Evolutionary conservation across 148 eudicot species (phyloP).

Genomic region (Selenicereus undatus): DNA sequence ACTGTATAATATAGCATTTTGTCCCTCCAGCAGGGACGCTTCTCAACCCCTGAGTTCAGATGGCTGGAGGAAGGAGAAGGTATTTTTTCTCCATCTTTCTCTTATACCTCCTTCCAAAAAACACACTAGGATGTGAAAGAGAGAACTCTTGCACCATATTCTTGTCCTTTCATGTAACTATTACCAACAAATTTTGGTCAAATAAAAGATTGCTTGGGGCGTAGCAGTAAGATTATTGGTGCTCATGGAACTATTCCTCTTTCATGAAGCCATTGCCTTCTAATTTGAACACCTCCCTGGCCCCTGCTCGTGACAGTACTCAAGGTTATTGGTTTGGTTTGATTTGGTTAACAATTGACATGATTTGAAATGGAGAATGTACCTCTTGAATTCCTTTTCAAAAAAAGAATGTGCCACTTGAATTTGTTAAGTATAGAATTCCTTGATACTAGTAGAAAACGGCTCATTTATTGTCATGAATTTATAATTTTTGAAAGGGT

Average conservation of each 20-base stretch:
- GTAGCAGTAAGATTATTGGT: too few species aligned
- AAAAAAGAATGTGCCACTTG: neutral
- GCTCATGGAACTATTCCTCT: too few species aligned
- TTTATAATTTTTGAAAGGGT: neutral
- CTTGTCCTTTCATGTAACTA: neutral
- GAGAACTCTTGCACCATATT: neutral
- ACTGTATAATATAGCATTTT: neutral
- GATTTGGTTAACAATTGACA: neutral
- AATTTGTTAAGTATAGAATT: neutral
- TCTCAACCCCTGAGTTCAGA: conserved; percentile 18
- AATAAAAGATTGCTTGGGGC: neutral
- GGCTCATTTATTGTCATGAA: neutral
- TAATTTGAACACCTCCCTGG: too few species aligned
- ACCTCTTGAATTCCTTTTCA: neutral
- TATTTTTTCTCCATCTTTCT: conserved; percentile 4
- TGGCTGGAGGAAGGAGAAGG: conserved; percentile 22
- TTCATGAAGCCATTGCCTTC: too few species aligned
- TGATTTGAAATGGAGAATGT: neutral
- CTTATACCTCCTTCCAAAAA: neutral
- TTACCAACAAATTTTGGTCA: neutral
- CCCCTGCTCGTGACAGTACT: neutral
- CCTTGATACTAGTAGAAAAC: neutral
- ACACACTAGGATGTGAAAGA: neutral
- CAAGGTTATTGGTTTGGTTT: neutral
- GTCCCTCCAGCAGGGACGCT: conserved; percentile 24